Base-by-base conservation (phyloP, 768 basidiomycete species). In the Boletus sp. region DNA sequence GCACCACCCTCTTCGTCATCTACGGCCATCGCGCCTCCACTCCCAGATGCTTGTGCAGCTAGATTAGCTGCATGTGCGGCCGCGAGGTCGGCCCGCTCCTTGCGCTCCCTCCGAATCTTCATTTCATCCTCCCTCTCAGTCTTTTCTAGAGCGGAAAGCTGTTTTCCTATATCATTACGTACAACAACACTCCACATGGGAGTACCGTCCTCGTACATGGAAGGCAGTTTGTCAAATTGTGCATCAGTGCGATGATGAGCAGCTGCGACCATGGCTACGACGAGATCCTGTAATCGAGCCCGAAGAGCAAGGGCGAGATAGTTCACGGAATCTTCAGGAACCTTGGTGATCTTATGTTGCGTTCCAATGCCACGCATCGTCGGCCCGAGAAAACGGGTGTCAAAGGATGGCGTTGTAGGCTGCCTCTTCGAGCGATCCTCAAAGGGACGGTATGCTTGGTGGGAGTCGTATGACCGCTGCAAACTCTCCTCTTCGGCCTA, bases 401-500 rank as follows among this genome's bases (percentile, higher is more conserved):
- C 85, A 55, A 95, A 88, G 32, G 83, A 75, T 5, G 89, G 86
- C 29, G 77, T 83, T 1, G 71, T 65, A 3, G 89, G 84, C 65
- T 93, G 90, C 65, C 88, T 91, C 44, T 82, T 82, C 4, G 86
- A 81, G 13, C 91, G 86, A 71, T 93, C 92, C 68, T 90, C 87
- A 62, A 82, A 85, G 1, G 81, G 70, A 13, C 87, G 82, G 64
- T 84, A 87, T 17, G 80, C 56, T 42, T 82, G 79, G 57, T 83
- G 85, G 41, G 78, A 79, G 54, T 85, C 82, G 52, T 84, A 78
- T 4, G 78, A 74, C 38, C 87, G 78, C 60, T 91, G 88, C 6
- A 93, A 72, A 4, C 81, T 78, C 68, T 93, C 92, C 73, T 93
- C 91, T 69, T 93, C 92, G 0, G 92, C 92, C 90, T 93, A 63